Evolutionary conservation across 1,139 yeast genomes (phyloP).

Genomic region (Sugiyamaella paludigena): DNA sequence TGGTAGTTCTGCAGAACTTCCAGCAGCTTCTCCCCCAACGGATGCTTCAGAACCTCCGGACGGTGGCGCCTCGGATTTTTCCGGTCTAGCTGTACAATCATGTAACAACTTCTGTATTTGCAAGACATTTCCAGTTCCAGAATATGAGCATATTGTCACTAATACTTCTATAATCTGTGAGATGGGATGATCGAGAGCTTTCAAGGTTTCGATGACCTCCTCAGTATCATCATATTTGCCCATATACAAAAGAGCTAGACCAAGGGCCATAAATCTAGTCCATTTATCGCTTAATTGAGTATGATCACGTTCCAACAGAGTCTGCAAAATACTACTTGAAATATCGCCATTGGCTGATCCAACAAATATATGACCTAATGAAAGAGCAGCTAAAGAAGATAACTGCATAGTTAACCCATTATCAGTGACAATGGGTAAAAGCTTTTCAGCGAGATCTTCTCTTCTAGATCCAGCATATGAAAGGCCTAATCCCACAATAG

Average conservation of each 20-base stretch:
- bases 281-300: constrained; percentile 78
- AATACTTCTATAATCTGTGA: constrained; percentile 85
- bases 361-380: constrained; percentile 91
- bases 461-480: constrained; percentile 95
- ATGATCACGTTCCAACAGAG: constrained; percentile 80
- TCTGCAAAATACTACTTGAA: constrained; percentile 85
- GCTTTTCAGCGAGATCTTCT: constrained; percentile 72
- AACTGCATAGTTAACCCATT: constrained; percentile 71
- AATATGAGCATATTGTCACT: constrained; percentile 90
- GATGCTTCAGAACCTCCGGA: constrained; percentile 31
- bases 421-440: constrained; percentile 87
- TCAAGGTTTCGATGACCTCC: constrained; percentile 89
- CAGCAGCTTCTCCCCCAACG: constrained; percentile 38
- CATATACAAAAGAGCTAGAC: constrained; percentile 87
- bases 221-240: constrained; percentile 95
- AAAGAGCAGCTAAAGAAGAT: constrained; percentile 82
- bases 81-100: constrained; percentile 64
- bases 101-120: constrained; percentile 90
- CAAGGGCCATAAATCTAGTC: constrained; percentile 87
- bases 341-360: constrained; percentile 96
- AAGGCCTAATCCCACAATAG: constrained; percentile 87
- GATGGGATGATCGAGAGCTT: constrained; percentile 94
- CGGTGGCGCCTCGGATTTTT: constrained; percentile 39
- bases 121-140: constrained; percentile 96
- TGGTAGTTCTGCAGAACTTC: constrained; percentile 24